Conservation (phyloP, 768 basidiomycete species). For the Porpolomopsis calyptriformis region DNA sequence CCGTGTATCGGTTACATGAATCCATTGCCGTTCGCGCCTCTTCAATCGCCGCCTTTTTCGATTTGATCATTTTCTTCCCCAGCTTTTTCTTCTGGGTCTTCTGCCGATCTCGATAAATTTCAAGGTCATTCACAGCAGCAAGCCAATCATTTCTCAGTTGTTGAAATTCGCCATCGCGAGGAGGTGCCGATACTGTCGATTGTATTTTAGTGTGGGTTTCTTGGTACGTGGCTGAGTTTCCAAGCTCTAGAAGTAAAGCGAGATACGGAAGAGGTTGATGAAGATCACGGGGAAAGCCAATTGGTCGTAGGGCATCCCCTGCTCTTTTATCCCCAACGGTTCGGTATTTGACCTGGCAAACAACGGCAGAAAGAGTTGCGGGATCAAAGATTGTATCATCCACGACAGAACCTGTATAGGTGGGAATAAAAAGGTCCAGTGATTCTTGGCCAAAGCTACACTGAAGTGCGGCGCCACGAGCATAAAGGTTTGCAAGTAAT, state of each 20-base stretch:
- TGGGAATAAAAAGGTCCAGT: conserved; percentile 10
- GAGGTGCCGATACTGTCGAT: background rate
- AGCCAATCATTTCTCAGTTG: background rate
- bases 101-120: background rate
- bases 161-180: background rate
- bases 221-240: background rate
- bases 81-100: too few relatives aligned
- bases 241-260: conserved; percentile 4
- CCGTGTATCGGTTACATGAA: conserved; percentile 10
- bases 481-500: conserved; percentile 11
- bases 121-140: background rate
- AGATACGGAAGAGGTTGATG: conserved; percentile 6
- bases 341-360: conserved; percentile 6
- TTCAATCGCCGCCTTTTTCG: background rate
- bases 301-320: background rate
- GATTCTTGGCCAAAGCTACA: too few relatives aligned
- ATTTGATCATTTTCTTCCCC: background rate
- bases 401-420: conserved; percentile 10
- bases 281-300: conserved; percentile 2
- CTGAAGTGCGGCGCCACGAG: too few relatives aligned
- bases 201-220: background rate
- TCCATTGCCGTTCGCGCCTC: conserved; percentile 2
- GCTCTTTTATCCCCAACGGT: background rate
- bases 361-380: conserved; percentile 10
- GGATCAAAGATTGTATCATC: conserved; percentile 7